A percentile compares a stretch with the other conserved stretches of the same genome.
These are phyloP conservation scores for Scortechinia acanthostroma DNA, from an alignment of 2,329 filamentous ascomycete genomes.

Conservation along the genomic window DNA sequence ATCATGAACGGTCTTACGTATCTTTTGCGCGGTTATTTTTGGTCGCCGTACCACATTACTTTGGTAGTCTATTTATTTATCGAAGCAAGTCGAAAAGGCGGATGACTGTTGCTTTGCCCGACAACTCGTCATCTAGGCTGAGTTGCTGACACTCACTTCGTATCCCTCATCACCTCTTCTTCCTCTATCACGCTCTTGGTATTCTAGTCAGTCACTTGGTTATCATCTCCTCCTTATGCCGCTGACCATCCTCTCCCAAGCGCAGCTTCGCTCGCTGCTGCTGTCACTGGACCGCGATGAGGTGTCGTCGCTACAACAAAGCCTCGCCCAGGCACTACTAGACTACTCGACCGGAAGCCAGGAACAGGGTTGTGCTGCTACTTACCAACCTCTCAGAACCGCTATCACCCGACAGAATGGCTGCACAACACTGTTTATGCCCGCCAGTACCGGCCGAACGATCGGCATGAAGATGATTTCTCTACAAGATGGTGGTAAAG, in stretches of 20 bases:
- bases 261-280: slow-evolving; percentile 44
- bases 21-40: background rate
- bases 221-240: slow-evolving; percentile 31
- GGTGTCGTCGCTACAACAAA: slow-evolving; percentile 44
- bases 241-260: slow-evolving; percentile 48
- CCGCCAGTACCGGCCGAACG: slow-evolving; percentile 48
- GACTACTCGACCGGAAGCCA: slow-evolving; percentile 59
- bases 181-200: background rate
- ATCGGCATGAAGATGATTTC: slow-evolving; percentile 62
- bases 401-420: slow-evolving; percentile 52
- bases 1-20: too few species aligned
- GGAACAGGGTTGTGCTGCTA: slow-evolving; percentile 45
- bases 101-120: too few species aligned
- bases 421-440: slow-evolving; percentile 60
- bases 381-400: slow-evolving; percentile 55
- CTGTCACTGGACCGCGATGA: slow-evolving; percentile 46
- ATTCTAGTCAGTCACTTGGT: background rate
- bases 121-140: background rate
- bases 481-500: slow-evolving; percentile 25
- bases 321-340: slow-evolving; percentile 50
- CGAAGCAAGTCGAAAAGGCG: too few species aligned
- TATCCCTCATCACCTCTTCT: background rate
- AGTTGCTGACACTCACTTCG: background rate
- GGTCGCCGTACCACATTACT: background rate
- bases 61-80: background rate